Evolutionary conservation across 2,329 filamentous ascomycete species (phyloP).

Genomic region (Fusarium heterosporum): DNA sequence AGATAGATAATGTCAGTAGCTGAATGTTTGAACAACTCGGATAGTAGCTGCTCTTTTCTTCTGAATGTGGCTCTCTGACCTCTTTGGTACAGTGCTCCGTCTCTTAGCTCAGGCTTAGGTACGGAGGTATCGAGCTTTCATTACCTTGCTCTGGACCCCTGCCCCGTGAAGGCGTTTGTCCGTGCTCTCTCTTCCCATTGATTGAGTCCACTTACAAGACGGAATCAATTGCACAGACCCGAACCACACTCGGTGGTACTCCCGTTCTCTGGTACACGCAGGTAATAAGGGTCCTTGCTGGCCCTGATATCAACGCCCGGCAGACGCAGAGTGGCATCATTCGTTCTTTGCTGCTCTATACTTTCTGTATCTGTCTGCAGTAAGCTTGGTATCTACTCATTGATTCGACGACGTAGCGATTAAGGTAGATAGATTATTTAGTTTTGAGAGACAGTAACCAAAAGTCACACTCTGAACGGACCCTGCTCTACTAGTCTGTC

Average conservation of each 20-base stretch:
- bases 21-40: neutral
- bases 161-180: constrained; percentile 32
- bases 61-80: constrained; percentile 31
- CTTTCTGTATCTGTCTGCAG: constrained; percentile 9
- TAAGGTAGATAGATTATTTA: neutral
- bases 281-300: constrained; percentile 1
- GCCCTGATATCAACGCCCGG: constrained; percentile 17
- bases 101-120: constrained; percentile 1
- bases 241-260: constrained; percentile 15
- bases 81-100: constrained; percentile 25
- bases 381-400: neutral
- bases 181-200: constrained; percentile 32
- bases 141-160: constrained; percentile 25
- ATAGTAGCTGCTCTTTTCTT: constrained; percentile 32
- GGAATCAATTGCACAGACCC: constrained; percentile 37
- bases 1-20: neutral
- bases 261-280: constrained; percentile 6
- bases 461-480: constrained; percentile 10
- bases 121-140: neutral
- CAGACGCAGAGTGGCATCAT: constrained; percentile 36
- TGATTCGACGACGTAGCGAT: constrained; percentile 25
- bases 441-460: neutral
- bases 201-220: constrained; percentile 28
- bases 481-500: constrained; percentile 6
- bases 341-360: constrained; percentile 16